Percentiles rank a stretch among this genome's conserved stretches.
phyloP scores from a whole-genome alignment of 2,329 filamentous ascomycete species.

The Tolypocladium inflatum region DNA sequence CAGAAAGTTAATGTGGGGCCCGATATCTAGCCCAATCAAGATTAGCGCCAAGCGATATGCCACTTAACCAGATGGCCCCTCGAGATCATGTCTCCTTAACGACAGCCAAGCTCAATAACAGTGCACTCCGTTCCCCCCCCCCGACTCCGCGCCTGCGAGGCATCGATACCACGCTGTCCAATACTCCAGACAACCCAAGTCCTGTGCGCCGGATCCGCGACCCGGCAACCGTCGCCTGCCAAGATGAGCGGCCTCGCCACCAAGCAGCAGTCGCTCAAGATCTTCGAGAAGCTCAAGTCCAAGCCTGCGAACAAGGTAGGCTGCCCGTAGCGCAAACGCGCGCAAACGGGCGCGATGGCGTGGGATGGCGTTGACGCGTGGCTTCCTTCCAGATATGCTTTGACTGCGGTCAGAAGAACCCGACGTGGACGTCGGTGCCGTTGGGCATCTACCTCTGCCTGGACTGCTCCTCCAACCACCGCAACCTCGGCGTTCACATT shows the following conservation, averaged over 20 bases:
- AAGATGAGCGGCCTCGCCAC: slow-evolving; percentile 64
- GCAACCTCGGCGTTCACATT: slow-evolving; percentile 96
- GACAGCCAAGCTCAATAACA: not conserved
- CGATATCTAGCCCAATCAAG: slow-evolving; percentile 16
- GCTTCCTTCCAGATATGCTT: slow-evolving; percentile 69
- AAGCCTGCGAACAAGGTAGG: slow-evolving; percentile 90
- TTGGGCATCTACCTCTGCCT: slow-evolving; percentile 97
- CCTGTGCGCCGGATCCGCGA: not conserved
- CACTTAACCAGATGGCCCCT: slow-evolving; percentile 27
- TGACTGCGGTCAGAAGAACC: slow-evolving; percentile 95
- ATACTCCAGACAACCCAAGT: not conserved
- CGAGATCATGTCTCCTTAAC: slow-evolving; percentile 26
- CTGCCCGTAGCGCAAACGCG: not conserved
- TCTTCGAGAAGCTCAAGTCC: slow-evolving; percentile 94
- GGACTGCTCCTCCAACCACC: slow-evolving; percentile 94
- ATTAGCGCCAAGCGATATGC: slow-evolving; percentile 27
- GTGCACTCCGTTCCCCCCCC: not conserved
- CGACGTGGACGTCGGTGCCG: slow-evolving; percentile 95
- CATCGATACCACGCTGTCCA: not conserved
- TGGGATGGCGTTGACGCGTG: not conserved
- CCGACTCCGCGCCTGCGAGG: not conserved
- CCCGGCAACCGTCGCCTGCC: slow-evolving; percentile 8
- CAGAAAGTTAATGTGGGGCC: slow-evolving; percentile 21
- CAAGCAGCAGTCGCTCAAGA: slow-evolving; percentile 91
- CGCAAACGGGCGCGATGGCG: not conserved